phyloP scores from a whole-genome alignment of 306 rosid species.

The Urtica urens region DNA sequence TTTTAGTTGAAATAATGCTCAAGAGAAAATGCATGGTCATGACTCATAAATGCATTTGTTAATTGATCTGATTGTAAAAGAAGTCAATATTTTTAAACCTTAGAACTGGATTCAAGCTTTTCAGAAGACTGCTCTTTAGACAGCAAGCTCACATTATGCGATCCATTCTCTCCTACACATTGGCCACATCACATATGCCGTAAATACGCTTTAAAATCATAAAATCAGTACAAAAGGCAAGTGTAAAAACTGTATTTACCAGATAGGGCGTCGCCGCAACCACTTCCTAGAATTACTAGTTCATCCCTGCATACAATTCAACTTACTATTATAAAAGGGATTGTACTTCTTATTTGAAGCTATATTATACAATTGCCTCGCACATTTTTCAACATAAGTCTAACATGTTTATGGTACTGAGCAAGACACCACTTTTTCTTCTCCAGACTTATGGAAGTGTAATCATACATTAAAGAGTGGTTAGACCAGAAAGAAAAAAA shows the following conservation, averaged over 20 bases:
- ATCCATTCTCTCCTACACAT: constrained; percentile 31
- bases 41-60: too few species aligned
- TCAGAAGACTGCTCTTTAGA: constrained; percentile 35
- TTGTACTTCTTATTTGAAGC: too few species aligned
- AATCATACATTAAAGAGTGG: background rate
- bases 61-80: too few species aligned
- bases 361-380: too few species aligned
- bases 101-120: constrained; percentile 25
- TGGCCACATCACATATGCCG: background rate
- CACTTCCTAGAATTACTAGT: constrained; percentile 3
- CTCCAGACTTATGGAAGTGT: background rate
- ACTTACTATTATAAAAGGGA: too few species aligned
- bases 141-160: constrained; percentile 26
- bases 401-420: too few species aligned
- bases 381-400: too few species aligned
- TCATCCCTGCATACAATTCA: too few species aligned
- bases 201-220: background rate
- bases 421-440: too few species aligned
- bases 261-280: background rate
- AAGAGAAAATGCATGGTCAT: too few species aligned
- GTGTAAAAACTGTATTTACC: background rate
- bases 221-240: background rate
- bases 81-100: too few species aligned
- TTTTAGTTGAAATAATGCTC: too few species aligned
- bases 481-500: background rate